Evolutionary conservation across 768 basidiomycete genomes (phyloP), one percentile per base, ranked within the genome.

Genomic region (Asterophora parasitica): DNA sequence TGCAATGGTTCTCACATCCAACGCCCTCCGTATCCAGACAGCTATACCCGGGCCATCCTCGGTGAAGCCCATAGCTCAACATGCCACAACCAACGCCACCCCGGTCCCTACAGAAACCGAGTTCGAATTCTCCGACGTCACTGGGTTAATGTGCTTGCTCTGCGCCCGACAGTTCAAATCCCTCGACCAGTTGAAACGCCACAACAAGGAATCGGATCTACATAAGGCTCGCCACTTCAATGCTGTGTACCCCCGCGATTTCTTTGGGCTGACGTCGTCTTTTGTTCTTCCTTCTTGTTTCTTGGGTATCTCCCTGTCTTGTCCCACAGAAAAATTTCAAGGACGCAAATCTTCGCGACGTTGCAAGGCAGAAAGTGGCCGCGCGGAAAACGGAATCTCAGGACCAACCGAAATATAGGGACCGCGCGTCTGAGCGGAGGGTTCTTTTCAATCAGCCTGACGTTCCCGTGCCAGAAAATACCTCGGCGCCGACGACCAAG

Each of bases 161-260:
- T 99, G 96, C 62, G 82, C 92, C 33, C 78, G 96, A 26, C 89
- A 94, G 61, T 93, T 99, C 80, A 97, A 95, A 68, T 72, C 78
- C 3, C 57, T 85, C 48, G 92, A 95, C 19, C 83, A 90, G 55
- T 75, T 99, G 34, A 84, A 78, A 59, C 82, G 92, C 13, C 96
- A 99, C 64, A 92, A 89, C 62, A 86, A 83, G 58, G 91, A 90
- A 70, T 99, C 96, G 19, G 89, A 88, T 62, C 71, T 99, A 53
- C 96, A 99, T 70, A 98, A 97, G 88, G 95, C 73, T 71, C 66
- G 77, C 66, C 53, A 65, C 63, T 62, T 58, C 75, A 71, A 65
- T 55, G 72, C 70, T 57, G 59, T 64, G 52, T 64, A 39, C 58
- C 49, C 48, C 51, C 32, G 56, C 34, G 50, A 50, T 56, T 56